These are phyloP conservation scores for Mortierella sp. DNA, from an alignment of 371 early-diverging fungal genomes.

Conservation along the genomic window DNA sequence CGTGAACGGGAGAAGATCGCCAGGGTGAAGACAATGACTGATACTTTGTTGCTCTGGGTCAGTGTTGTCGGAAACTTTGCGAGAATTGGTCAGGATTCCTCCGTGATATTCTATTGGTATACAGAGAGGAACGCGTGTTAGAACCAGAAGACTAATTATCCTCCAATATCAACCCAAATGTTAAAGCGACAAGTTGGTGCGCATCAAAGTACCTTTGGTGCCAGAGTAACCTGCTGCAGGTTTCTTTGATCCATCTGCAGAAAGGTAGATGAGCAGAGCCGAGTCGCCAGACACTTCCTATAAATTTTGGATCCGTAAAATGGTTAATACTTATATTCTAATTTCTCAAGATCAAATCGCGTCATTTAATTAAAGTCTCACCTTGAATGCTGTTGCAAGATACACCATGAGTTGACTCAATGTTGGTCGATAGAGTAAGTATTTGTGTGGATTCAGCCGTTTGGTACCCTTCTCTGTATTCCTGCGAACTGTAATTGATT, in stretches of 20 bases:
- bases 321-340: background rate
- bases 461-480: constrained; percentile 37
- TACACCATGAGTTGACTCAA: constrained; percentile 90
- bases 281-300: constrained; percentile 87
- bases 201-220: constrained; percentile 22
- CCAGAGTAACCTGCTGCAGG: constrained; percentile 40
- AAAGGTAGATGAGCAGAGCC: constrained; percentile 88
- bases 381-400: constrained; percentile 91
- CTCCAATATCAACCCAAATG: background rate
- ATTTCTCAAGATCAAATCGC: background rate
- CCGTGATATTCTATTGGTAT: constrained; percentile 71
- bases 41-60: constrained; percentile 60
- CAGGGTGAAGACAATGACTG: constrained; percentile 86
- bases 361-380: constrained; percentile 22
- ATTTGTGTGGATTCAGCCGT: constrained; percentile 92
- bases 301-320: background rate
- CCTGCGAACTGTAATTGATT: constrained; percentile 22
- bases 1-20: constrained; percentile 92
- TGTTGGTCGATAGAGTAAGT: constrained; percentile 90
- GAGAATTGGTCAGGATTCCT: constrained; percentile 71
- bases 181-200: background rate
- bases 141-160: background rate
- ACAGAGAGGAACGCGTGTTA: background rate
- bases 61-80: constrained; percentile 52
- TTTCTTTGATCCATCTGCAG: constrained; percentile 86